These are phyloP conservation scores for Alternaria postmessia DNA, from an alignment of 2,329 filamentous ascomycete genomes.

Conservation along the genomic window DNA sequence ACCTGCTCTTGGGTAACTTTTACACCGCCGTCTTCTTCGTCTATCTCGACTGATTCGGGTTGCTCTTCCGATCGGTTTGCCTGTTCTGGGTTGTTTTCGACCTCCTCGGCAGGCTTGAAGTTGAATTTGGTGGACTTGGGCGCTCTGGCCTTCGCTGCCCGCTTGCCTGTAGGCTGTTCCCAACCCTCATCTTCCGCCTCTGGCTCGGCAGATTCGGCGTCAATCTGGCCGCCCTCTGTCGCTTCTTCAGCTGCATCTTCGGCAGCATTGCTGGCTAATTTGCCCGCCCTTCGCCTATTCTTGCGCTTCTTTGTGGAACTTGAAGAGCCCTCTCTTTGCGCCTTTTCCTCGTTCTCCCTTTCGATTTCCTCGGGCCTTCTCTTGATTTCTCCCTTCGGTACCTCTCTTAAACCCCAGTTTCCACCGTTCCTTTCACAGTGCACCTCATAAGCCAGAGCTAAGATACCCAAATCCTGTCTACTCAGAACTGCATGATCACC, in stretches of 20 bases:
- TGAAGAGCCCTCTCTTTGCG: conserved; percentile 20
- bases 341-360: conserved; percentile 22
- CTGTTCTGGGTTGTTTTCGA: conserved; percentile 1
- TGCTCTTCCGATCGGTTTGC: conserved; percentile 10
- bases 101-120: conserved; percentile 18
- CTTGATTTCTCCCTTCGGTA: conserved; percentile 78
- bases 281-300: conserved; percentile 7
- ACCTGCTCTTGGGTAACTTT: conserved; percentile 12
- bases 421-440: conserved; percentile 91
- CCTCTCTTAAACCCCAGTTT: conserved; percentile 81
- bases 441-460: conserved; percentile 93
- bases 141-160: conserved; percentile 18
- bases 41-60: neutral
- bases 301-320: conserved; percentile 20
- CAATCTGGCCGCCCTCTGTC: conserved; percentile 1
- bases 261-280: neutral
- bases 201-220: conserved; percentile 1
- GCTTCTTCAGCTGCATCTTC: conserved; percentile 7
- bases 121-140: conserved; percentile 19
- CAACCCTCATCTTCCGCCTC: conserved; percentile 17
- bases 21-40: conserved; percentile 17
- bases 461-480: conserved; percentile 84
- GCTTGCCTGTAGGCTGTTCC: conserved; percentile 21
- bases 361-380: conserved; percentile 56
- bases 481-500: conserved; percentile 90